Evolutionary conservation across 2,329 filamentous ascomycete species (phyloP), one percentile per base, ranked within the genome.

Genomic region (Colletotrichum chlorophyti): DNA sequence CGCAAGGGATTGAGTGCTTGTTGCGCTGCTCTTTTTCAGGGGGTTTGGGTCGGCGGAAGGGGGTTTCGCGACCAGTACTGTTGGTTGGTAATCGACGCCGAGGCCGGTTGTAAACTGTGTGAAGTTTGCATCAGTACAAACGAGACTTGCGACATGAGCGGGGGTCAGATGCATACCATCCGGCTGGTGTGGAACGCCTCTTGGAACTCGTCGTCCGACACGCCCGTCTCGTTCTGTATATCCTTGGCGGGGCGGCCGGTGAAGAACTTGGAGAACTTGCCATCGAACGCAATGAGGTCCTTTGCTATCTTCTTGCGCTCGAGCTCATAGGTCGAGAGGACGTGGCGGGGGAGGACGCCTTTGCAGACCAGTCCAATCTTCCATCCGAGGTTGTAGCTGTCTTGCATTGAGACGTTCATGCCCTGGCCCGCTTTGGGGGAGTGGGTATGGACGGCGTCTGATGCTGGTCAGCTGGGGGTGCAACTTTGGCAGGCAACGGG

Each of bases 391-490:
- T 85, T 85, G 68, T 78, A 83, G 0, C 76, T 72, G 68, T 91
- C 88, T 64, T 89, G 87, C 83, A 91, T 88, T 31, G 79, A 83
- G 1, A 89, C 82, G 63, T 91, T 91, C 87, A 91, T 90, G 11
- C 88, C 88, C 66, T 90, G 87, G 3, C 86, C 86, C 0, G 85
- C 86, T 65, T 89, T 89, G 15, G 86, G 86, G 7, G 65, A 67
- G 62, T 82, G 79, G 1, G 79, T 83, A 64, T 81, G 79, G 2
- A 84, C 83, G 3, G 86, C 88, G 70, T 91, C 89, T 60, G 23
- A 6, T 14, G 5, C 3, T 11, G 9, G 11, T 55, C 17, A 59
- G 49, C 1, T 23, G 12, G 5, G 12, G 5, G 14, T 4, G 7
- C 24, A 6, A 17, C 1, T 2, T 7, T 3, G 34, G 14, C 6